Conservation (phyloP, 192 early-diverging fungal genomes). For the Rhizoclosmatium sp. region DNA sequence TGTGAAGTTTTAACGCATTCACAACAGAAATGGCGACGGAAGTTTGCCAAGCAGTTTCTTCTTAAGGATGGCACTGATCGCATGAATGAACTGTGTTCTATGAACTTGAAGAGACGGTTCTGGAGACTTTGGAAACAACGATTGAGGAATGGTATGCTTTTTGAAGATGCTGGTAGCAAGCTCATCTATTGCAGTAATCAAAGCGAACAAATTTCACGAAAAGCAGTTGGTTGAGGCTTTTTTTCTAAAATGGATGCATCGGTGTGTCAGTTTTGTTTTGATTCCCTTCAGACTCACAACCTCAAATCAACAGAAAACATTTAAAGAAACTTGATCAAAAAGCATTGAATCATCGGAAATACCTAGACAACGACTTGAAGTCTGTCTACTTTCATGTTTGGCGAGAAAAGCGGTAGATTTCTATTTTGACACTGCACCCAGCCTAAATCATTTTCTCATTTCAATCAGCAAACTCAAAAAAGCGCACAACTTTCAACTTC, state of each 20-base stretch:
- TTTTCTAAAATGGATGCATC: neutral
- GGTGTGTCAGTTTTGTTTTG: neutral
- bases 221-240: neutral
- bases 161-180: too few species aligned
- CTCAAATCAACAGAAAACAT: neutral
- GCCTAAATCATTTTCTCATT: neutral
- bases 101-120: neutral
- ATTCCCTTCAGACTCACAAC: neutral
- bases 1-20: neutral
- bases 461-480: neutral
- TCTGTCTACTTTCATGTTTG: neutral
- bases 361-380: neutral
- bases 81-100: neutral
- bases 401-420: neutral
- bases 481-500: neutral
- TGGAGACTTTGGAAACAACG: neutral
- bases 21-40: neutral
- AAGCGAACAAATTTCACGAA: neutral
- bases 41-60: neutral
- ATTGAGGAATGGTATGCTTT: neutral
- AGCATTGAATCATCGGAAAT: neutral
- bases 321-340: neutral
- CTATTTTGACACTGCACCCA: neutral
- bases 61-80: neutral
- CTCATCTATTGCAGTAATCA: too few species aligned